Evolutionary conservation across 2,329 filamentous ascomycete genomes (phyloP), one percentile per base, ranked within the genome.

Genomic region (Xylariaceae sp.): DNA sequence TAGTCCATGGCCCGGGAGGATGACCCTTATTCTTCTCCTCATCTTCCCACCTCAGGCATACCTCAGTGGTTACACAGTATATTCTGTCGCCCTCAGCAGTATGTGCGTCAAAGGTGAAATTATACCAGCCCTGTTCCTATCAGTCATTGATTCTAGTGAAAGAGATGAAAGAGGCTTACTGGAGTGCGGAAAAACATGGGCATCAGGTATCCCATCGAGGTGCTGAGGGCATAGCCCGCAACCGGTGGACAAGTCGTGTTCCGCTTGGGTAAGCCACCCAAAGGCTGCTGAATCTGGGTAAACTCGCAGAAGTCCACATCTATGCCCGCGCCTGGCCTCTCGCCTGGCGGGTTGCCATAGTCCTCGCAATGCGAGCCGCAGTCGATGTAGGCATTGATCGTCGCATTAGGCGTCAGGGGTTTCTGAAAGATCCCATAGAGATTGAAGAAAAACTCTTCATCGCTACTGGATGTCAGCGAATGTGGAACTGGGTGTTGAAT

Each of bases 351-450:
- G 32, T 31, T 18, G 10, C 49, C 50, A 42, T 53, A 55, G 41
- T 47, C 45, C 14, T 55, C 52, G 35, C 53, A 55, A 42, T 52
- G 45, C 19, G 49, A 55, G 27, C 49, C 50, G 39, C 53, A 55
- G 36, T 53, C 47, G 6, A 39, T 47, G 12, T 43, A 42, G 18
- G 42, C 17, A 19, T 45, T 40, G 7, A 55, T 12, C n/a, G 52
- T 55, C 7, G 52, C 52, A 39, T 55, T 55, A 27, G 49, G 31
- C 11, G 39, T 32, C 36, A 51, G 49, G 40, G 52, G 44, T 3
- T 30, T 38, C 41, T 41, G 52, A 35, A 55, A 54, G 11, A 40
- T 44, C 11, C 52, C 52, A 41, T 55, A 52, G 46, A 55, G 35
- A 22, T 55, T 46, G 10, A 52, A 10, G n/a, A 14, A 3, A 33